phyloP scores from a whole-genome alignment of 306 rosid genomes.

The Sicyos edulis region DNA sequence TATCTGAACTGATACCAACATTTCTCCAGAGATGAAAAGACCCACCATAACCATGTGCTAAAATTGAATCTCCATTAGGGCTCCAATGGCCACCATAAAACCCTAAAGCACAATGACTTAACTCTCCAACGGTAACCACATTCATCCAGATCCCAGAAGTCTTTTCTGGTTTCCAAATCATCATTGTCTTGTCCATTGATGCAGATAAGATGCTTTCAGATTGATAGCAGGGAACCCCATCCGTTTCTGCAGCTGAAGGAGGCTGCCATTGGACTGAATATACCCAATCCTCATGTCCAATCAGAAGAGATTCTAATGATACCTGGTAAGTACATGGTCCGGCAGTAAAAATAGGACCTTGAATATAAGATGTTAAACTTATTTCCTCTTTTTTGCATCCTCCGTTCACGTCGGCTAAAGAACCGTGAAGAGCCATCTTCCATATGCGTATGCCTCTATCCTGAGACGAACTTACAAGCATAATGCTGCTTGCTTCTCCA shows the following conservation, averaged over 20 bases:
- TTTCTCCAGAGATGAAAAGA: conserved; percentile 93
- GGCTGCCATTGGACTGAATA: conserved; percentile 93
- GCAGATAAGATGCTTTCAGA: conserved; percentile 89
- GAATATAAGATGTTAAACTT: conserved; percentile 75
- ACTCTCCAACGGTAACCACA: conserved; percentile 93
- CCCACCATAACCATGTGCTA: conserved; percentile 98
- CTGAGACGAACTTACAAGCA: conserved; percentile 88
- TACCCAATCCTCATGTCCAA: conserved; percentile 99
- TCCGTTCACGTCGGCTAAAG: conserved; percentile 35
- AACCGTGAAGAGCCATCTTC: conserved; percentile 49
- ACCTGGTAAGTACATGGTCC: conserved; percentile 69
- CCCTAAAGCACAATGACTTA: conserved; percentile 93
- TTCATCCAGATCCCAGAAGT: conserved; percentile 97
- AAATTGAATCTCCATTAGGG: conserved; percentile 69
- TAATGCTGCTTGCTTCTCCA: conserved; percentile 51
- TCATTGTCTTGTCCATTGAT: conserved; percentile 99
- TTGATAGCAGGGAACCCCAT: conserved; percentile 49
- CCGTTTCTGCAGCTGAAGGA: conserved; percentile 42
- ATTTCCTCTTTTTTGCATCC: conserved; percentile 40
- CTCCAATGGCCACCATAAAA: conserved; percentile 98
- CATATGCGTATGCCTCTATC: conserved; percentile 88
- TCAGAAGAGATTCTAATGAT: conserved; percentile 84
- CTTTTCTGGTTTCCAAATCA: conserved; percentile 95
- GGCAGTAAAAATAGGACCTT: conserved; percentile 78
- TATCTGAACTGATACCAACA: conserved; percentile 47